Evolutionary conservation across 2,329 filamentous ascomycete species (phyloP), one percentile per base, ranked within the genome.

Genomic region (Thelonectria blattea): DNA sequence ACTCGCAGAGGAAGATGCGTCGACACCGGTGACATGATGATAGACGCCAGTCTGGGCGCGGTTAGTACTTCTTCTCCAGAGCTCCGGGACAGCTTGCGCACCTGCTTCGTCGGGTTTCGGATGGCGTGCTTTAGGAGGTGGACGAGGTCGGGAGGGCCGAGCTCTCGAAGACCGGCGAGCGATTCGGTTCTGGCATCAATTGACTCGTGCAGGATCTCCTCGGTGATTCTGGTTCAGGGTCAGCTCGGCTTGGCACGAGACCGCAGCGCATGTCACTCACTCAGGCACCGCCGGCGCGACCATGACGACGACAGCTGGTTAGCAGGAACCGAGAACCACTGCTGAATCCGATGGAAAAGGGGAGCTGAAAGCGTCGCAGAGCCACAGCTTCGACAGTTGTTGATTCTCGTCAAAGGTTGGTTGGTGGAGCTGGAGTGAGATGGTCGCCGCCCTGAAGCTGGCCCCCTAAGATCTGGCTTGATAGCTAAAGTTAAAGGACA

Each of bases 1-100:
- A 79, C 94, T 98, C 60, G 95, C 95, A 10, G 95, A 98, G 7
- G 95, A 98, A 2, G 95, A 99, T 50, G 95, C 95, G 79, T 99
- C 95, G 73, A 97, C 89, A 62, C 95, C 95, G 41, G 93, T 97
- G 69, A 97, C 93, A 88, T 99, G 95, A 77, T 99, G 95, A 75
- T 99, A 99, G 57, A 97, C 89, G 61, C 95, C 95, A 63, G 88
- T 89, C 91, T 97, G 50, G 5, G 4, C 52, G 32, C 41, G 15
- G 55, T 74, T 58, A 73, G 67, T 53, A 60, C 17, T 30, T 54
- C 59, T 45, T 62, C 59, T 63, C 48, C 52, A 37, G 62, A 61
- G 65, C 57, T 61, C 48, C 52, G 41, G 24, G 32, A 49, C 39
- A 59, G 54, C n/a, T 60, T 50, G 56, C 70, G 39, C 74, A 85